A percentile compares a stretch with the other conserved stretches of the same genome.
These are phyloP conservation scores for Exophiala dermatitidis DNA, from an alignment of 2,329 filamentous ascomycete species.

Conservation along the genomic window DNA sequence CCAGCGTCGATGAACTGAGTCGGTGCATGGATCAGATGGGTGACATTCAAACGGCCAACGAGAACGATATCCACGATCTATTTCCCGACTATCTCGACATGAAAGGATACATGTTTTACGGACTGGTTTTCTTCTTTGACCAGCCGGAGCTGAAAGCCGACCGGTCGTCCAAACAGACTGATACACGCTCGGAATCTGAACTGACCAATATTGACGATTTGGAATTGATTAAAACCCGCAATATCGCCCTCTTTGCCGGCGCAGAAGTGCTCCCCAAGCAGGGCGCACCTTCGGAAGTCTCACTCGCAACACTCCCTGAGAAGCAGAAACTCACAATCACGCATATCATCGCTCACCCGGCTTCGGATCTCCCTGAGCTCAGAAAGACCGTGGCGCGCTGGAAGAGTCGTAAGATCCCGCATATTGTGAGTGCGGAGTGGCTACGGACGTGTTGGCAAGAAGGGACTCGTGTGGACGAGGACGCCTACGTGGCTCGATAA, in stretches of 20 bases:
- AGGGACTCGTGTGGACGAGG: slow-evolving; percentile 72
- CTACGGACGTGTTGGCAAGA: slow-evolving; percentile 73
- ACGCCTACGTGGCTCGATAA: slow-evolving; percentile 37
- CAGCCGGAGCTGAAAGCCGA: neutral
- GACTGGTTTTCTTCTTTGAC: slow-evolving; percentile 41
- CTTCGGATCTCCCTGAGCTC: slow-evolving; percentile 38
- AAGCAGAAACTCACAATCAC: slow-evolving; percentile 35
- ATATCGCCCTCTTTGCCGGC: slow-evolving; percentile 61
- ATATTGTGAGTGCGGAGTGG: slow-evolving; percentile 66
- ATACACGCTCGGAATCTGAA: neutral
- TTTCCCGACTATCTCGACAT: slow-evolving; percentile 16
- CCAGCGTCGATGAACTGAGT: slow-evolving; percentile 55
- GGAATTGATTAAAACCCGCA: slow-evolving; percentile 42
- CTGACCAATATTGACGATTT: slow-evolving; percentile 18
- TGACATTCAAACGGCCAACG: slow-evolving; percentile 27
- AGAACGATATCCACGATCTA: slow-evolving; percentile 26
- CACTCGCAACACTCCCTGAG: neutral
- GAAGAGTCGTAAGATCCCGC: slow-evolving; percentile 50
- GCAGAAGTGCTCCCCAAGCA: slow-evolving; percentile 43
- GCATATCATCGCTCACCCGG: slow-evolving; percentile 57
- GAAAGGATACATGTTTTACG: slow-evolving; percentile 45
- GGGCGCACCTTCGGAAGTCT: neutral
- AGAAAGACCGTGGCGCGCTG: slow-evolving; percentile 28
- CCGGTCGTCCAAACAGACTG: neutral
- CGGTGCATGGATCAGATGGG: slow-evolving; percentile 32